These are phyloP conservation scores for Hyaloperonospora arabidopsidis DNA, from an alignment of 352 stramenopile genomes.

Conservation along the genomic window DNA sequence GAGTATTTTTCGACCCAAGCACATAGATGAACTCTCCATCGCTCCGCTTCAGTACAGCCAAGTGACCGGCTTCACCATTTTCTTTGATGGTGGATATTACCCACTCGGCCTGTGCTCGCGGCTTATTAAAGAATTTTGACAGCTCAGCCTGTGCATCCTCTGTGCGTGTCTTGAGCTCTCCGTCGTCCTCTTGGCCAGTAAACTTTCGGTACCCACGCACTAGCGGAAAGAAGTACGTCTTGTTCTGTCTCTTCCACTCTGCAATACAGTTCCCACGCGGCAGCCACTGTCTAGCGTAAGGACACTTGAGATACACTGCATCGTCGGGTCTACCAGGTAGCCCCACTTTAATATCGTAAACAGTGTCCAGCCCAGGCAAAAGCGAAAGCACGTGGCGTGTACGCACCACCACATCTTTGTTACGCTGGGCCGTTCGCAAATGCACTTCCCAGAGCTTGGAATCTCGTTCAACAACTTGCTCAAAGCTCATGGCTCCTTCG, in stretches of 20 bases:
- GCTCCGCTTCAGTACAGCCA: conserved; percentile 58
- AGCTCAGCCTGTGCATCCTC: conserved; percentile 29
- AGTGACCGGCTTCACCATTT: conserved; percentile 68
- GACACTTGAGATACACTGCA: conserved; percentile 51
- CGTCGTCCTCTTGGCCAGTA: conserved; percentile 73
- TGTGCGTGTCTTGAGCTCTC: conserved; percentile 32
- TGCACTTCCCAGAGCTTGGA: conserved; percentile 42
- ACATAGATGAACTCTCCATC: conserved; percentile 65
- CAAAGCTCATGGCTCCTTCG: conserved; percentile 25
- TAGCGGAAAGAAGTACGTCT: conserved; percentile 39
- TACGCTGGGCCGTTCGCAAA: conserved; percentile 23
- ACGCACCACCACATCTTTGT: conserved; percentile 38
- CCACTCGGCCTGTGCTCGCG: conserved; percentile 32
- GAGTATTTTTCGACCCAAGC: conserved; percentile 78
- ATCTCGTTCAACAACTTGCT: conserved; percentile 28
- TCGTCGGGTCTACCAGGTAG: conserved; percentile 59
- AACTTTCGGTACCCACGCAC: conserved; percentile 76
- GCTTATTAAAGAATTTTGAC: conserved; percentile 76
- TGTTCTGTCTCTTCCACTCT: conserved; percentile 24
- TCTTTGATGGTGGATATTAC: conserved; percentile 75
- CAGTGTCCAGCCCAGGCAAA: conserved; percentile 23
- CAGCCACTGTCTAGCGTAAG: conserved; percentile 60
- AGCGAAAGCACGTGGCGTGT: conserved; percentile 34
- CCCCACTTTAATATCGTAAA: conserved; percentile 61
- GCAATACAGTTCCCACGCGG: conserved; percentile 71